These are phyloP conservation scores for Lichenothelia convexa DNA, from an alignment of 495 filamentous ascomycete genomes.

Conservation along the genomic window DNA sequence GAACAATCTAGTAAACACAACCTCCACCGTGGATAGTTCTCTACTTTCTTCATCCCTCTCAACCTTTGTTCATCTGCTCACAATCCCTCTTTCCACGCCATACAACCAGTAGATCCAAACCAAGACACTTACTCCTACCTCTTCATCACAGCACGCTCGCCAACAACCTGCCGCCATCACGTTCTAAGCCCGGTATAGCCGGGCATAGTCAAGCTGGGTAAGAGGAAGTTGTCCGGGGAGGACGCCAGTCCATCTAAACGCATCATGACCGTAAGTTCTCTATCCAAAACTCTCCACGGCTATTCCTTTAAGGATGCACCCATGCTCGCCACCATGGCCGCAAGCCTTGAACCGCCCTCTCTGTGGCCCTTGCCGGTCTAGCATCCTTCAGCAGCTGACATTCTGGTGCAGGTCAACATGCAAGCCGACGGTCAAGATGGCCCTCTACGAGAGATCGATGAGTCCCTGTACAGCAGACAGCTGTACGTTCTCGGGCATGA, in stretches of 20 bases:
- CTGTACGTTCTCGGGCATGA: constrained; percentile 97
- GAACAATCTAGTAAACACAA: no score
- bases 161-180: no score
- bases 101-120: neutral
- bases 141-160: neutral
- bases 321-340: neutral
- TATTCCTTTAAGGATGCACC: no score
- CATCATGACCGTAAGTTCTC: constrained; percentile 59
- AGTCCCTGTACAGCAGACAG: constrained; percentile 93
- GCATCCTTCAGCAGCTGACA: constrained; percentile 1
- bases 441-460: constrained; percentile 60
- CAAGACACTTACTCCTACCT: neutral
- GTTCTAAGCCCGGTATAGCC: constrained; percentile 1
- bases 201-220: constrained; percentile 51
- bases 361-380: neutral
- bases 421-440: constrained; percentile 55
- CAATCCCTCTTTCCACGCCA: neutral
- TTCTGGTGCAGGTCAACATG: constrained; percentile 52
- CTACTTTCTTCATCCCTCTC: no score
- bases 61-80: neutral
- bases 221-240: constrained; percentile 71
- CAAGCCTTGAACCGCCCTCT: neutral
- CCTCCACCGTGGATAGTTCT: no score
- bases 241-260: constrained; percentile 59
- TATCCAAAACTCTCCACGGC: neutral